Evolutionary conservation across 2,329 filamentous ascomycete genomes (phyloP), one percentile per base, ranked within the genome.

Genomic region (Epichloe sylvatica): DNA sequence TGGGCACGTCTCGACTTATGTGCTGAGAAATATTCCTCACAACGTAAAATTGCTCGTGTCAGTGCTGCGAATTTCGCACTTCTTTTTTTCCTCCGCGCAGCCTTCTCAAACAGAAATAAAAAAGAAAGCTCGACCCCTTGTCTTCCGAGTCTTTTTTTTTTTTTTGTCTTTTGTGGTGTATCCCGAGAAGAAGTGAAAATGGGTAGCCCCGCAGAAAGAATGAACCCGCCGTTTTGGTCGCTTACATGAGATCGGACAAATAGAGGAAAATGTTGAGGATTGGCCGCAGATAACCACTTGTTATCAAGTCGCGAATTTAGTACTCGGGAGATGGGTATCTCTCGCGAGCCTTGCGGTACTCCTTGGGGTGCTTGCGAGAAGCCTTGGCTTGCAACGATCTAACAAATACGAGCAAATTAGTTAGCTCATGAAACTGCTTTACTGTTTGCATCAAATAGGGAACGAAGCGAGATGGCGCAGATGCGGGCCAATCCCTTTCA

Each of bases 301-400:
- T 8, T 36, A 17, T 33, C 37, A 5, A 15, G n/a, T 17, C 17
- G 19, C 9, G 21, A 21, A 19, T 56, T 58, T 76, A 81, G 66
- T 80, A 80, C 61, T 83, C 79, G 52, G 80, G 80, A 52, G 80
- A 83, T 52, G 80, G 80, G 61, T 81, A 83, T 56, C 80, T 72
- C 54, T 79, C 78, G 66, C 79, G 77, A 53, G 80, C 80, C 72
- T 81, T 82, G 65, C 75, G 75, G 70, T 82, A 83, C 68, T 84
- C 80, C 64, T 80, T 80, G 59, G 78, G 69, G 70, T 84, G 77
- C 67, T 82, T 83, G 67, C 79, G 77, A 53, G 78, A 72, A 51
- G 84, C 84, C 68, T 87, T 86, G 58, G 77, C 75, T 67, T 89
- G 88, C 55, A 91, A 71, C 7, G 81, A 73, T 19, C 50, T 51